phyloP scores from a whole-genome alignment of 2,329 filamentous ascomycete genomes.

The Talaromyces marneffei region DNA sequence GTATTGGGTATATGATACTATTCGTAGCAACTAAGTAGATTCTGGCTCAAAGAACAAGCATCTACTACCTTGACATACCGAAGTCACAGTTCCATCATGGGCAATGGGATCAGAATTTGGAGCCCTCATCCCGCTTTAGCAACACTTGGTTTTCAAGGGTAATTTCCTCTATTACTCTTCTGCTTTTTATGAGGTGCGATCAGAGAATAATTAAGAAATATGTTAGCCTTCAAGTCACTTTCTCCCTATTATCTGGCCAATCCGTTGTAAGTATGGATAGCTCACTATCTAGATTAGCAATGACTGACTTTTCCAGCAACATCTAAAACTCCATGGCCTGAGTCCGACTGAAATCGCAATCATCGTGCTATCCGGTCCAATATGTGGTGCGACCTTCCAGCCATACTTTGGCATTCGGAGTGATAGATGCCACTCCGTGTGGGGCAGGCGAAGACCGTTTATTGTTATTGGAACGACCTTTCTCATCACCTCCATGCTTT shows the following conservation, averaged over 20 bases:
- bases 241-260: background rate
- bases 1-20: background rate
- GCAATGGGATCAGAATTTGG: background rate
- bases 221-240: background rate
- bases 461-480: background rate
- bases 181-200: background rate
- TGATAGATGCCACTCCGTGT: background rate
- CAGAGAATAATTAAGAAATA: background rate
- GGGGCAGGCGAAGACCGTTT: background rate
- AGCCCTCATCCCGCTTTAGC: background rate
- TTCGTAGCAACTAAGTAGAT: background rate
- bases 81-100: background rate
- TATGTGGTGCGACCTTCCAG: constrained; percentile 1
- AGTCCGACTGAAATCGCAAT: background rate
- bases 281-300: background rate
- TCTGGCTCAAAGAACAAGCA: background rate
- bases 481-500: background rate
- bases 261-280: background rate
- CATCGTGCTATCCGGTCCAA: background rate
- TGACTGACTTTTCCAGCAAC: background rate
- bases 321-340: background rate
- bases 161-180: background rate
- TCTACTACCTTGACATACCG: background rate
- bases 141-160: background rate
- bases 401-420: constrained; percentile 1